These are phyloP conservation scores for Eurotiales sp. DNA, from an alignment of 2,329 filamentous ascomycete species.

Conservation along the genomic window DNA sequence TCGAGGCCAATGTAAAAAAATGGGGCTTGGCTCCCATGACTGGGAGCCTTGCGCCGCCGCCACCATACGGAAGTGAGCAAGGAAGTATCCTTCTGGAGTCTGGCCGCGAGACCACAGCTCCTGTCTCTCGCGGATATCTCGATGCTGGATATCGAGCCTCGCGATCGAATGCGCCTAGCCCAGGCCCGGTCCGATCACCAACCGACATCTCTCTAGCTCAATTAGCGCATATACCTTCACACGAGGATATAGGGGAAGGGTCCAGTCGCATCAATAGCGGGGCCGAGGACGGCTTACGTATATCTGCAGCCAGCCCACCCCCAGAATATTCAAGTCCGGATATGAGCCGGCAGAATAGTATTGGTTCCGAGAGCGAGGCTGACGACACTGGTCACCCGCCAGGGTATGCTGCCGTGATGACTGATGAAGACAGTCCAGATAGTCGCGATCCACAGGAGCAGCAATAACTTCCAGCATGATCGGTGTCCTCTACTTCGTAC, in stretches of 20 bases:
- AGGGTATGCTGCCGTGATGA: slow-evolving; percentile 73
- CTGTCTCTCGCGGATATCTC: slow-evolving; percentile 40
- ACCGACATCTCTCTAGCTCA: slow-evolving; percentile 95
- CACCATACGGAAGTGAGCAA: slow-evolving; percentile 94
- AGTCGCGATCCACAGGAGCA: slow-evolving; percentile 11
- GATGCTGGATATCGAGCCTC: slow-evolving; percentile 72
- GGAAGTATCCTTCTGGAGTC: slow-evolving; percentile 92
- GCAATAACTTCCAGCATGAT: slow-evolving; percentile 8
- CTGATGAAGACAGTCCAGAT: slow-evolving; percentile 9
- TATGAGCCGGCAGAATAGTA: slow-evolving; percentile 53
- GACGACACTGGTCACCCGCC: slow-evolving; percentile 62
- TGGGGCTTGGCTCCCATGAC: slow-evolving; percentile 97
- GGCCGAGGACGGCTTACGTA: slow-evolving; percentile 19
- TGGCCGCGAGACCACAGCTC: slow-evolving; percentile 57
- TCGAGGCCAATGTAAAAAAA: slow-evolving; percentile 99
- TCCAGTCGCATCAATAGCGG: slow-evolving; percentile 48
- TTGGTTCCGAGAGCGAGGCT: slow-evolving; percentile 42
- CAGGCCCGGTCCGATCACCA: slow-evolving; percentile 82
- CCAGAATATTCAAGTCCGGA: slow-evolving; percentile 55
- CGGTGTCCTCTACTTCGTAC: neutral
- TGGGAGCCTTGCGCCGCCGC: slow-evolving; percentile 88
- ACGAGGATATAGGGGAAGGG: slow-evolving; percentile 69
- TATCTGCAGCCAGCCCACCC: slow-evolving; percentile 29
- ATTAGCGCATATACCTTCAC: slow-evolving; percentile 65
- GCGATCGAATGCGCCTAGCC: slow-evolving; percentile 69